A percentile compares a stretch with the other conserved stretches of the same genome.
These are phyloP conservation scores for Tylopilus subfusipes DNA, from an alignment of 768 basidiomycete species.

Conservation along the genomic window DNA sequence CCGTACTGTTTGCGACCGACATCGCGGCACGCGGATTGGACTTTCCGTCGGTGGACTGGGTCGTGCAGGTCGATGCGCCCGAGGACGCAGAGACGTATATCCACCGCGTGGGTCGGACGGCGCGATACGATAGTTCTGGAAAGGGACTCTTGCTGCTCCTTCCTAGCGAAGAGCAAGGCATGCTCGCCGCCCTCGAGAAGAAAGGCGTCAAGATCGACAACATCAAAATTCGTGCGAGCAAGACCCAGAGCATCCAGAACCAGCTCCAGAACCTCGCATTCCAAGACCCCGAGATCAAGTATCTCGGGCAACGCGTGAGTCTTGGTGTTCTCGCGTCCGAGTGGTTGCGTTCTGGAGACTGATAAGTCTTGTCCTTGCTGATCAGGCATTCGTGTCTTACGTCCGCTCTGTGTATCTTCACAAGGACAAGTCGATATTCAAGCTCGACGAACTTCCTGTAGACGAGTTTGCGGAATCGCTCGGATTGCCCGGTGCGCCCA, in stretches of 20 bases:
- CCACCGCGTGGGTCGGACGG: slow-evolving; percentile 94
- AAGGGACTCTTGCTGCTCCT: slow-evolving; percentile 78
- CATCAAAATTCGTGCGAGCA: slow-evolving; percentile 87
- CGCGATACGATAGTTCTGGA: slow-evolving; percentile 87
- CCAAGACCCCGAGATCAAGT: slow-evolving; percentile 95
- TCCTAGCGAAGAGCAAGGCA: slow-evolving; percentile 93
- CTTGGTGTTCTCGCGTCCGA: not conserved
- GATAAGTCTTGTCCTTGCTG: not conserved
- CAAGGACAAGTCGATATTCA: slow-evolving; percentile 92
- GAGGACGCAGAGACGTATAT: slow-evolving; percentile 98
- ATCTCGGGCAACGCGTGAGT: slow-evolving; percentile 87
- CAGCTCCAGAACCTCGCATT: slow-evolving; percentile 92
- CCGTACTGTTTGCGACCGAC: slow-evolving; percentile 92
- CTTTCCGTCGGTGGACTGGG: slow-evolving; percentile 97
- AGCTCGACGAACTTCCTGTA: slow-evolving; percentile 74
- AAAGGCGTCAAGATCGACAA: slow-evolving; percentile 70
- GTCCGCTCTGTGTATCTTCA: slow-evolving; percentile 89
- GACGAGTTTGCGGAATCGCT: slow-evolving; percentile 85
- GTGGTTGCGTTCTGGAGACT: not conserved
- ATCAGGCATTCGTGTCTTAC: slow-evolving; percentile 92
- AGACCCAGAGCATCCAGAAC: slow-evolving; percentile 79
- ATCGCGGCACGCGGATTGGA: slow-evolving; percentile 95
- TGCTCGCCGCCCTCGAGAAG: slow-evolving; percentile 64
- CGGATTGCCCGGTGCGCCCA: slow-evolving; percentile 91
- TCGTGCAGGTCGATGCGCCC: slow-evolving; percentile 91